These are phyloP conservation scores for Ambispora gerdemannii DNA, from an alignment of 192 early-diverging fungal genomes.

Conservation along the genomic window DNA sequence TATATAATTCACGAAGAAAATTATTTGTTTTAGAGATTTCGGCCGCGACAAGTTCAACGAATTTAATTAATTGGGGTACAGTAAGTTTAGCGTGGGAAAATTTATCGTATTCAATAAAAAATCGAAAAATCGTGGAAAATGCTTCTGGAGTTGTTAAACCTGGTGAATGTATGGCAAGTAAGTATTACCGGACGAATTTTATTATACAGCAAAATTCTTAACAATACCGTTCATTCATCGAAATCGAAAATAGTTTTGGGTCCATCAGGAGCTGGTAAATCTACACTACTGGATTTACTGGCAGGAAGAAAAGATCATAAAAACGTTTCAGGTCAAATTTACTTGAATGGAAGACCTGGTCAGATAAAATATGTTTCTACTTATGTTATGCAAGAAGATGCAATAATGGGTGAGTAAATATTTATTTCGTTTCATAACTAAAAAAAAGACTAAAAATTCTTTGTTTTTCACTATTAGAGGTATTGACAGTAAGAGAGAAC, in stretches of 20 bases:
- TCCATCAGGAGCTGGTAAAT: slow-evolving; percentile 88
- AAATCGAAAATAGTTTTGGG: slow-evolving; percentile 66
- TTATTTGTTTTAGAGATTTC: no score
- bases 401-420: slow-evolving; percentile 15
- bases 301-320: slow-evolving; percentile 64
- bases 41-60: no score
- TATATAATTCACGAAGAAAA: no score
- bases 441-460: background rate
- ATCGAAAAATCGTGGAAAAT: slow-evolving; percentile 1
- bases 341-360: slow-evolving; percentile 47
- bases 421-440: background rate
- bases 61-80: no score
- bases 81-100: background rate
- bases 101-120: background rate
- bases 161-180: slow-evolving; percentile 23
- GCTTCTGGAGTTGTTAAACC: background rate
- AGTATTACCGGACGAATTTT: no score
- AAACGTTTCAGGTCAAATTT: slow-evolving; percentile 50
- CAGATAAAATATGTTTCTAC: slow-evolving; percentile 14
- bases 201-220: no score
- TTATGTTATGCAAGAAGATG: slow-evolving; percentile 30
- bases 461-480: no score
- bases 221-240: background rate
- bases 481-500: slow-evolving; percentile 68
- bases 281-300: slow-evolving; percentile 77